Base-by-base conservation (phyloP, 1,139 yeast genomes). In the Zygosaccharomyces pseudobailii region DNA sequence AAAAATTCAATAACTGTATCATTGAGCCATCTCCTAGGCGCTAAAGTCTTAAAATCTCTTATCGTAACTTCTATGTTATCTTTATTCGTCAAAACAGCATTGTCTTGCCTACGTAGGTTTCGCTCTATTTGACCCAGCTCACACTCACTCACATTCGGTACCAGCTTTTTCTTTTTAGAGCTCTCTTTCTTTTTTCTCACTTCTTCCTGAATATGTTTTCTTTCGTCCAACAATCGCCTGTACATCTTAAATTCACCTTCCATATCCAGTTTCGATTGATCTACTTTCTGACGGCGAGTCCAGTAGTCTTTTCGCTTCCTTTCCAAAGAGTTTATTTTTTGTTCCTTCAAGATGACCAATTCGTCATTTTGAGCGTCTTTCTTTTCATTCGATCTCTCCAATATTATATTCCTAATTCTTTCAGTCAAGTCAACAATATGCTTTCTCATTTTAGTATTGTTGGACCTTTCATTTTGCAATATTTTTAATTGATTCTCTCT, bases 1-100 rank as follows among this genome's bases (percentile, higher is more conserved):
- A 85, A 90, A 59, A 82, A 84, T 63, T 92, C 98, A 48, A 92
- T 89, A 3, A 92, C 75, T 45, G 84, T 87, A 66, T 94, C 98
- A 63, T 92, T 92, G 36, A 92, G 75, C 99, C 99, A 92, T 41
- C 74, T 70, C 1, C 84, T 75, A 48, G 84, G 87, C 6, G 75
- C 70, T 32, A 92, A 70, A 0, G 97, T 89, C 45, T 75, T 73
- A 45, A 92, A 65, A 63, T 92, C 98, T 40, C 78, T 69, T 0
- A 77, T 76, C 4, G 72, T 70, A 6, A 92, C 76, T 48, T 85
- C 94, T 30, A 92, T 69, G 55, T 71, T 73, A 39, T 71, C 75
- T 10, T 71, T 70, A 7, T 72, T 74, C 6, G 74, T 59, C 5
- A 75, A 58, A 7, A 71, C 53, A n/a, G 59, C 55, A 8, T 65